These are phyloP conservation scores for Mycena leptocephala DNA, from an alignment of 768 basidiomycete genomes.

Conservation along the genomic window DNA sequence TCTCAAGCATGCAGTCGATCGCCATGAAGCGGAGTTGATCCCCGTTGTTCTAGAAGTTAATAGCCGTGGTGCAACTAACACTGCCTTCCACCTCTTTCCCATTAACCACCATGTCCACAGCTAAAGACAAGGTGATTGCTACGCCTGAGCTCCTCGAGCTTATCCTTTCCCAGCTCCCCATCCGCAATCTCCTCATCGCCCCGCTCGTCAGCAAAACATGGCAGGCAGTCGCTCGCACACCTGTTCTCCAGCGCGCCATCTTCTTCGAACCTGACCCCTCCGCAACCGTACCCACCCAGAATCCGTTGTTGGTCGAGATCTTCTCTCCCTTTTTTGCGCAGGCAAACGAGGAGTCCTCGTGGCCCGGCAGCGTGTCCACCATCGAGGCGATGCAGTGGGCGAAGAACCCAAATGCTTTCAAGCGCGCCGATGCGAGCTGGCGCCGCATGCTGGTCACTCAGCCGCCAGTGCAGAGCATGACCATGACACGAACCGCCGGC, in stretches of 20 bases:
- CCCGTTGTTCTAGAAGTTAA: too few species aligned
- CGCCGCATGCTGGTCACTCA: constrained; percentile 1
- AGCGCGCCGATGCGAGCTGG: neutral
- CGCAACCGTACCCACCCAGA: neutral
- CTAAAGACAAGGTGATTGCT: neutral
- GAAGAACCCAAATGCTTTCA: neutral
- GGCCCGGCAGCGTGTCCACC: neutral
- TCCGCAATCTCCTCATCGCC: neutral
- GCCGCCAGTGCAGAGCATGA: neutral
- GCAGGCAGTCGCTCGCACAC: neutral
- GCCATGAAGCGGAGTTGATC: too few species aligned
- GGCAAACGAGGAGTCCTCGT: too few species aligned
- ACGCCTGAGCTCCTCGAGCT: neutral
- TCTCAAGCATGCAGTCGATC: too few species aligned
- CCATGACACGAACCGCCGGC: neutral
- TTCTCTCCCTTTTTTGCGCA: neutral
- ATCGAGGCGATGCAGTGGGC: neutral
- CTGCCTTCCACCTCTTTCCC: too few species aligned
- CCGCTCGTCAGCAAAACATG: constrained; percentile 6
- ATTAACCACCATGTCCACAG: too few species aligned
- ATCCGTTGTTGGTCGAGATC: neutral
- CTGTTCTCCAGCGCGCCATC: neutral
- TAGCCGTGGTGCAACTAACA: too few species aligned
- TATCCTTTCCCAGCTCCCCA: neutral
- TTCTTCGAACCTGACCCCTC: neutral